Conservation (phyloP, 23 red algal species). For the Pyropia haitanensis region DNA sequence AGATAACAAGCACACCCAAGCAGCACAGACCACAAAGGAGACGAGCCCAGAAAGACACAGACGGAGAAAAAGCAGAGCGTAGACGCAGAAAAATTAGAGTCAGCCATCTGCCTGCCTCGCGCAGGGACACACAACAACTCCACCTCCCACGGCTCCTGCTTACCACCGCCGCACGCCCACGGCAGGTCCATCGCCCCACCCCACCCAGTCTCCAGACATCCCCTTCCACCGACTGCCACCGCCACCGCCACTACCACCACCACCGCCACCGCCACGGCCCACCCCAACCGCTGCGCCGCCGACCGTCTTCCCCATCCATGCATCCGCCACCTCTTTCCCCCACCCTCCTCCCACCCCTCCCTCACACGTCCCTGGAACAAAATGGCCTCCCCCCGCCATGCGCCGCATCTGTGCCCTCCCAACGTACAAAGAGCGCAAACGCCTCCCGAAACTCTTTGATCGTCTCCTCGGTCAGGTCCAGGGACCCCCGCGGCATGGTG, state of each 20-base stretch:
- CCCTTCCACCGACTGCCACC: no score
- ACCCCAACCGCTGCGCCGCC: no score
- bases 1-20: no score
- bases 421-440: slow-evolving; percentile 6
- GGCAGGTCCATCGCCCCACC: no score
- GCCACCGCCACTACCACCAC: no score
- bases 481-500: neutral
- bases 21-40: slow-evolving; percentile 4
- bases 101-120: neutral
- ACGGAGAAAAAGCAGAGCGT: neutral
- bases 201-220: no score
- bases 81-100: neutral
- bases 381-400: neutral
- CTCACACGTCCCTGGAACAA: neutral
- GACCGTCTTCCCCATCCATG: no score
- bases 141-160: neutral
- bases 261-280: no score
- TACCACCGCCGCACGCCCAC: no score
- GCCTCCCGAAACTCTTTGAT: slow-evolving; percentile 60
- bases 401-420: neutral
- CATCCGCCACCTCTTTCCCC: no score
- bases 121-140: neutral
- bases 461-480: slow-evolving; percentile 47
- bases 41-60: slow-evolving; percentile 33
- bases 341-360: no score